Evolutionary conservation across 768 basidiomycete genomes (phyloP), one percentile per base, ranked within the genome.

Genomic region (Russula virescens): DNA sequence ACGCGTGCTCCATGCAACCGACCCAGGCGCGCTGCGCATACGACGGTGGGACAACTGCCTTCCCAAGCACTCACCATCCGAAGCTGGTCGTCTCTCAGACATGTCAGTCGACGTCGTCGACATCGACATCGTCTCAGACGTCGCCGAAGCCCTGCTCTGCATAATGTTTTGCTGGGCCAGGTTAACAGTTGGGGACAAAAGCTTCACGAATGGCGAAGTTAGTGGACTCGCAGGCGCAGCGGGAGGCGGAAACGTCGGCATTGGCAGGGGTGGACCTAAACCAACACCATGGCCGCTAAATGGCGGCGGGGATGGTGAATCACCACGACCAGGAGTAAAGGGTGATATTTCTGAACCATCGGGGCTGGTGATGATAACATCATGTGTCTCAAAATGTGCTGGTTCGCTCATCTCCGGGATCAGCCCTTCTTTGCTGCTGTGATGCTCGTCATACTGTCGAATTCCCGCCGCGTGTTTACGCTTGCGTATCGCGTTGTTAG

Each of bases 181-280:
- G 21, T 67, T 65, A 26, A n/a, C 59, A 18, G 55, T 67, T 26
- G 66, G 66, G 16, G 66, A 67, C 46, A 67, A 43, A 19, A 67
- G 64, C 42, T 67, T 51, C 50, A 48, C 56, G 45, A 55, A 67
- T n/a, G 56, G 56, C 54, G 63, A 38, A 16, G 43, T 28, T 23
- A 65, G 38, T 23, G 61, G 61, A 34, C 55, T 42, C 10, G 58
- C 55, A 18, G 64, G 63, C 7, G 35, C 18, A 40, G 55, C 43
- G 31, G 58, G 64, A n/a, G 64, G 66, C n/a, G 66, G 58, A n/a
- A 67, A 66, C 38, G 66, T 52, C 47, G 59, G 66, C 50, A 65
- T 65, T 5, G 65, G 65, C 9, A 46, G 23, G 21, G 58, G 59
- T 10, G 66, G 50, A 48, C 21, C 40, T 19, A 14, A n/a, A 40